Conservation (phyloP, 371 early-diverging fungal species). For the Smittium mucronatum region DNA sequence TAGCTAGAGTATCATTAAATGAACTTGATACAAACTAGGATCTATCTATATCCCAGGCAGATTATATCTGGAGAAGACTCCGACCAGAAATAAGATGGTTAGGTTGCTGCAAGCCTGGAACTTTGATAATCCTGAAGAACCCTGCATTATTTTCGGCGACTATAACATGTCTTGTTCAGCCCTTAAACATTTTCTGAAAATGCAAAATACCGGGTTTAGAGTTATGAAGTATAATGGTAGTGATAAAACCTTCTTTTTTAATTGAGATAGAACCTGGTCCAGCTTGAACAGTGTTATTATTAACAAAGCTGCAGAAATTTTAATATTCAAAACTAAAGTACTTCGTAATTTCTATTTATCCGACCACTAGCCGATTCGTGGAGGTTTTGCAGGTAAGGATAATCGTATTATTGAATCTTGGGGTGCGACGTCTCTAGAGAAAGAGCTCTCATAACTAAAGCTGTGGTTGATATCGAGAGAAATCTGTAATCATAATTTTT, state of each 20-base stretch:
- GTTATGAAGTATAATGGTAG: neutral
- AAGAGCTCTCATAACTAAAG: neutral
- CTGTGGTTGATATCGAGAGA: neutral
- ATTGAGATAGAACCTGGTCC: neutral
- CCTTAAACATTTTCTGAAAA: neutral
- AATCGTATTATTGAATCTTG: neutral
- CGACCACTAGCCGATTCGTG: neutral
- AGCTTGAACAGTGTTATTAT: neutral
- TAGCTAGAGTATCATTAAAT: neutral
- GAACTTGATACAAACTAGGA: neutral
- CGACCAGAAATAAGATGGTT: neutral
- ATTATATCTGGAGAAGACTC: neutral
- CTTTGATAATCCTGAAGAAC: neutral
- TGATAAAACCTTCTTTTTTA: neutral
- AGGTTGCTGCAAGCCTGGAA: neutral
- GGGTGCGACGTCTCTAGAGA: neutral
- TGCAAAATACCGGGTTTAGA: neutral
- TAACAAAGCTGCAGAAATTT: neutral
- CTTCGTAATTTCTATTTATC: neutral
- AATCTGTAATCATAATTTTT: neutral
- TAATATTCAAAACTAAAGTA: neutral
- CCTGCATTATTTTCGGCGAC: neutral
- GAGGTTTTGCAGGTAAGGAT: neutral
- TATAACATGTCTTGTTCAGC: neutral
- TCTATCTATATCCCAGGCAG: neutral